phyloP scores from a whole-genome alignment of 495 filamentous ascomycete genomes.

The Aspergillus homomorphus region DNA sequence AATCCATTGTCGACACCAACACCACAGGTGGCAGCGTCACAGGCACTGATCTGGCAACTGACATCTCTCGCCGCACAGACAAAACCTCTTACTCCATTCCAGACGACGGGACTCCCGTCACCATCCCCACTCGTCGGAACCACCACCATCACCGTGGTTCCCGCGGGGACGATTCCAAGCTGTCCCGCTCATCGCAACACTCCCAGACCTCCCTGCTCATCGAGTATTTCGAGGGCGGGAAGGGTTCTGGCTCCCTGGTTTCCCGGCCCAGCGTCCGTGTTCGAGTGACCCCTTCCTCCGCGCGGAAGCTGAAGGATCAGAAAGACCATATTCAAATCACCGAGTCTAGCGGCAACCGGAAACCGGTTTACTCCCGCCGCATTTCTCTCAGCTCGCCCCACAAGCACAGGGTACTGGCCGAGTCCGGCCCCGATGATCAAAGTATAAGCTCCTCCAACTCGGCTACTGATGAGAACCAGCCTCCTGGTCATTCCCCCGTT shows the following conservation, averaged over 20 bases:
- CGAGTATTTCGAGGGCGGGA: constrained; percentile 94
- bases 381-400: constrained; percentile 56
- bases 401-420: constrained; percentile 51
- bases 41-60: constrained; percentile 72
- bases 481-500: constrained; percentile 66
- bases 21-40: constrained; percentile 50
- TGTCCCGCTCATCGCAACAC: constrained; percentile 50
- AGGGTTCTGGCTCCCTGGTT: constrained; percentile 54
- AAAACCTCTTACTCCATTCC: constrained; percentile 85
- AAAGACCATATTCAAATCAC: constrained; percentile 82
- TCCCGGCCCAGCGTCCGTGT: constrained; percentile 90
- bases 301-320: constrained; percentile 53
- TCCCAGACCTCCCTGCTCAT: constrained; percentile 94
- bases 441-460: constrained; percentile 65
- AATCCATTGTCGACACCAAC: constrained; percentile 62
- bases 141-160: constrained; percentile 31
- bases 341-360: constrained; percentile 62
- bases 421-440: constrained; percentile 50
- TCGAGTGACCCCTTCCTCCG: constrained; percentile 79
- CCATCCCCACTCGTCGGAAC: constrained; percentile 70
- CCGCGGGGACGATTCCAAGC: constrained; percentile 51
- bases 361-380: constrained; percentile 62
- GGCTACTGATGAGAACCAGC: constrained; percentile 71
- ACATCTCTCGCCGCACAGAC: constrained; percentile 74
- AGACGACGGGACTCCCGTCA: constrained; percentile 92